Percentiles rank a stretch among this genome's conserved stretches.
phyloP scores from a whole-genome alignment of 2,329 filamentous ascomycete genomes.

The Lecanicillium sp. region DNA sequence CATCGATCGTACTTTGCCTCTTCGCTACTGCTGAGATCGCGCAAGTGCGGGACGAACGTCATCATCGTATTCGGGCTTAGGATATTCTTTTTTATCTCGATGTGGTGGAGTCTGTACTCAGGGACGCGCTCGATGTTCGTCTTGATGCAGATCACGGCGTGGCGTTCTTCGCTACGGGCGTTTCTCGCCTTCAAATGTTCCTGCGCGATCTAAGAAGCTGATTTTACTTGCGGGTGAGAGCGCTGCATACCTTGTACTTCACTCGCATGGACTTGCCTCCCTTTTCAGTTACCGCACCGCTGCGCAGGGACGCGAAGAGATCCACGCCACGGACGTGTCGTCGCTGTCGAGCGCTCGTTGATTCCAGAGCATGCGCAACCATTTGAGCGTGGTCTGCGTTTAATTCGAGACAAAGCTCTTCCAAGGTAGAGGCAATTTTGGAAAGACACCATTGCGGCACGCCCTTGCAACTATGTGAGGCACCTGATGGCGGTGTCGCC shows the following conservation, averaged over 20 bases:
- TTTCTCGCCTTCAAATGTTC: conserved; percentile 36
- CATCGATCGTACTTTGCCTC: conserved; percentile 46
- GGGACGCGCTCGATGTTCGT: conserved; percentile 44
- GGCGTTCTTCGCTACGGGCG: conserved; percentile 33
- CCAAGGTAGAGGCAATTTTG: conserved; percentile 25
- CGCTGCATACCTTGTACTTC: conserved; percentile 37
- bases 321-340: conserved; percentile 34
- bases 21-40: conserved; percentile 48
- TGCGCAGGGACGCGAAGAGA: conserved; percentile 37
- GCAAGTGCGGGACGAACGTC: conserved; percentile 51
- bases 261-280: conserved; percentile 35
- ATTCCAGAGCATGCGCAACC: conserved; percentile 35
- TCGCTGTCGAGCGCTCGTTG: conserved; percentile 31
- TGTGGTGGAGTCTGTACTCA: conserved; percentile 49
- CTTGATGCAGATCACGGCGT: conserved; percentile 35
- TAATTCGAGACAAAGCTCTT: conserved; percentile 11
- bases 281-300: conserved; percentile 24
- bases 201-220: conserved; percentile 16
- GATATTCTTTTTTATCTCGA: conserved; percentile 51
- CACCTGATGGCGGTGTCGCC: conserved; percentile 8
- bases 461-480: neutral
- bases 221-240: neutral
- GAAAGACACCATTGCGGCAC: neutral
- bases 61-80: conserved; percentile 52
- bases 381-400: conserved; percentile 32